phyloP scores from a whole-genome alignment of 192 early-diverging fungal genomes.

The Coemansia sp. region DNA sequence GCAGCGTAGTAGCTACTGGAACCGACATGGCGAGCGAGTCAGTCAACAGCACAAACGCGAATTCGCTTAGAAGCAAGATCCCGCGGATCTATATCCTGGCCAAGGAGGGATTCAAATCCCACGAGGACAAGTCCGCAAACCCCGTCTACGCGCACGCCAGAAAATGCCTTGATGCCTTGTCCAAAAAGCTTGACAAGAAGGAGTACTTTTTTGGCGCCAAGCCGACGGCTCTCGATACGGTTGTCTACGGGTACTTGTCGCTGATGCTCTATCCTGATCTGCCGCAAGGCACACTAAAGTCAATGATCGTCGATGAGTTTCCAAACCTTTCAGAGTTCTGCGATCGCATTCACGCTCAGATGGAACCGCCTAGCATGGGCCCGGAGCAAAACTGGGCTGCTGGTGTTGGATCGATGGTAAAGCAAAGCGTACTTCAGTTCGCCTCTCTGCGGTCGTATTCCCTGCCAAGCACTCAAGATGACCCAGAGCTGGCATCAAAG shows the following conservation, averaged over 20 bases:
- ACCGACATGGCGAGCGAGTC: neutral
- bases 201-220: constrained; percentile 83
- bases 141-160: constrained; percentile 73
- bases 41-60: neutral
- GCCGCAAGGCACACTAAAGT: constrained; percentile 49
- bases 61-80: constrained; percentile 19
- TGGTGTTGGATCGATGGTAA: constrained; percentile 15
- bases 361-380: constrained; percentile 15
- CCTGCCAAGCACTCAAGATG: neutral
- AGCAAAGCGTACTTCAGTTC: constrained; percentile 15
- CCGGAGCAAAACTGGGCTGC: constrained; percentile 19
- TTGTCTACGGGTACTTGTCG: constrained; percentile 84
- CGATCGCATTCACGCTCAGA: constrained; percentile 33
- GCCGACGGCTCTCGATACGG: constrained; percentile 75
- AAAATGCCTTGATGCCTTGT: constrained; percentile 65
- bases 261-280: constrained; percentile 74
- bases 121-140: constrained; percentile 40
- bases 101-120: constrained; percentile 50
- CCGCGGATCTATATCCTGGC: constrained; percentile 34
- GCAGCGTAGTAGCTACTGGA: constrained; percentile 16
- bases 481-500: constrained; percentile 22
- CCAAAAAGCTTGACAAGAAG: constrained; percentile 71
- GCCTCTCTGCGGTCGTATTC: neutral
- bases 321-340: constrained; percentile 34
- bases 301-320: constrained; percentile 14